Base-by-base conservation (phyloP, 2,329 filamentous ascomycete species). In the Clathrospora elynae region DNA sequence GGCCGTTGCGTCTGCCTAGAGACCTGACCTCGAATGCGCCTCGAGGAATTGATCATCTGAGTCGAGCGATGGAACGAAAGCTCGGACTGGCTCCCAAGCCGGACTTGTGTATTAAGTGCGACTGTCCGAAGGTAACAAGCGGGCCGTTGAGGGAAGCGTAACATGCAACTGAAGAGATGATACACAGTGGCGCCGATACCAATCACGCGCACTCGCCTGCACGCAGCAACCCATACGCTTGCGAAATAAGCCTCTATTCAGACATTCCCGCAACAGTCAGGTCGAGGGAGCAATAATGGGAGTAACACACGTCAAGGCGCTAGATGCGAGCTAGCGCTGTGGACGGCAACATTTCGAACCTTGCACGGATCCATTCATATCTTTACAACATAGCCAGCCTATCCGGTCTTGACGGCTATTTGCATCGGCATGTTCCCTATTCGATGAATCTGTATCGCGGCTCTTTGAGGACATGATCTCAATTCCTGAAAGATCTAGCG, bases 61-160 rank as follows among this genome's bases (percentile, higher is more conserved):
- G 38, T 30, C 18, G 12, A 22, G 26, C 12, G 17, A 34, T 19
- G 8, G 9, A 16, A 42, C 17, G 42, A 42, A n/a, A 38, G 25
- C 26, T 17, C 9, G 14, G 18, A 12, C 24, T 5, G 29, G 17
- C 11, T 12, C 34, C 24, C 22, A 11, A 19, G n/a, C n/a, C 22
- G 20, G 22, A 9, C 20, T 34, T 33, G 36, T 22, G 22, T 12
- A 35, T 13, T 31, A 11, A 38, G 44, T 48, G 35, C 33, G 44
- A 35, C 39, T 22, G 25, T 14, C n/a, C 9, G 18, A 10, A n/a
- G 22, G 25, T 29, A 32, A 36, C 37, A 49, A 33, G 25, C 35
- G 42, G 47, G 34, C 42, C 37, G 49, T 42, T 24, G 34, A 25
- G 29, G 18, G 17, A 35, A 20, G 29, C 7, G 35, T 46, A 43